Evolutionary conservation across 225 moss, liverwort and hornwort genomes (phyloP).

Genomic region (Ulota crispa): DNA sequence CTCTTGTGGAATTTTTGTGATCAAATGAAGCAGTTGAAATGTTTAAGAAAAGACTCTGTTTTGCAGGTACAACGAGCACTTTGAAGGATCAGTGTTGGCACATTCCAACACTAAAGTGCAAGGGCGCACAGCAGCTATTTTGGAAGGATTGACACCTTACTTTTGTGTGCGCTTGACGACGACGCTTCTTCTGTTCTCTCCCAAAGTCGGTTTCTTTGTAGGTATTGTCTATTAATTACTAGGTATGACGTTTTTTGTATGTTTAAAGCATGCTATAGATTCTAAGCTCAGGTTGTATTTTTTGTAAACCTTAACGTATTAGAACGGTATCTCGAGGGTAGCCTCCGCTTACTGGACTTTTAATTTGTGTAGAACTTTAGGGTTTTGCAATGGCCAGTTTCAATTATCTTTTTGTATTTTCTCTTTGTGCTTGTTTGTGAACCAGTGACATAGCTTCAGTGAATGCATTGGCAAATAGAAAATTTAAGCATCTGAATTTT

Average conservation of each 20-base stretch:
- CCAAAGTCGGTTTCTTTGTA: slow-evolving; percentile 76
- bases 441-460: not conserved
- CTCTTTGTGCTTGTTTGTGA: not conserved
- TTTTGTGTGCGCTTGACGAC: slow-evolving; percentile 83
- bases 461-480: not conserved
- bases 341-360: not conserved
- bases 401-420: not conserved
- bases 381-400: not conserved
- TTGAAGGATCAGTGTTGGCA: slow-evolving; percentile 84
- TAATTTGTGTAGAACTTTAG: too few species aligned
- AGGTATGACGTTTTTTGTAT: not conserved
- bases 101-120: slow-evolving; percentile 63
- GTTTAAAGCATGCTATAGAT: not conserved
- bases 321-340: not conserved
- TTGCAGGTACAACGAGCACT: slow-evolving; percentile 79
- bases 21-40: not conserved
- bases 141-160: slow-evolving; percentile 75
- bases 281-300: not conserved
- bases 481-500: not conserved
- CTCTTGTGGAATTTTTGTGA: not conserved
- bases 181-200: slow-evolving; percentile 81
- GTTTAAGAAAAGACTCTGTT: not conserved
- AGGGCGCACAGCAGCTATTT: slow-evolving; percentile 62
- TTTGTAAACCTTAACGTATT: not conserved
- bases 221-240: slow-evolving; percentile 53